These are phyloP conservation scores for Lipomyces mesembrius DNA, from an alignment of 805 yeast genomes.

Conservation along the genomic window DNA sequence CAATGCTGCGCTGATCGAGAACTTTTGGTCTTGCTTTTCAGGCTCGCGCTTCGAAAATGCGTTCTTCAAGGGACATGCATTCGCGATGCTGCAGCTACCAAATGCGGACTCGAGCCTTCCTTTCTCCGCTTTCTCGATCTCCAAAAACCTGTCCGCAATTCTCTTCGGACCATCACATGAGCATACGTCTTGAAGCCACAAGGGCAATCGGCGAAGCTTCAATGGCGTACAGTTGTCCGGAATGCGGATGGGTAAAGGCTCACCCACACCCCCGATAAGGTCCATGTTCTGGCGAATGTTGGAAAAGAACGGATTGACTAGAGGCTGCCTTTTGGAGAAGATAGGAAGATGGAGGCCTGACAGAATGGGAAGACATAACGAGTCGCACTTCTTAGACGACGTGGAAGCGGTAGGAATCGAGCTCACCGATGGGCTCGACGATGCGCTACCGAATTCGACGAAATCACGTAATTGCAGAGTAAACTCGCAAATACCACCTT, in stretches of 20 bases:
- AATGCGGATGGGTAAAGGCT: conserved; percentile 40
- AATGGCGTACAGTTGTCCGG: conserved; percentile 33
- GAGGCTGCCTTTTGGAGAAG: conserved; percentile 34
- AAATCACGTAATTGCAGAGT: conserved; percentile 6
- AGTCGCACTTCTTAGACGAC: background rate
- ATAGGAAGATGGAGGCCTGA: conserved; percentile 41
- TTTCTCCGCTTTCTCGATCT: conserved; percentile 71
- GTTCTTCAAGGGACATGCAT: background rate
- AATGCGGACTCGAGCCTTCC: conserved; percentile 61
- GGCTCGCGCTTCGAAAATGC: background rate
- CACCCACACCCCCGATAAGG: conserved; percentile 41
- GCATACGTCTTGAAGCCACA: conserved; percentile 55
- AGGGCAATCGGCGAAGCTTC: conserved; percentile 50
- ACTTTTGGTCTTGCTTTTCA: background rate
- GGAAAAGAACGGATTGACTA: conserved; percentile 41
- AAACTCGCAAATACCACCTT: conserved; percentile 32
- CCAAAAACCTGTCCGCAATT: conserved; percentile 60
- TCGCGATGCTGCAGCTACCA: conserved; percentile 14
- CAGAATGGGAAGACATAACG: conserved; percentile 38
- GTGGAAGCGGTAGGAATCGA: background rate
- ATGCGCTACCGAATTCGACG: background rate
- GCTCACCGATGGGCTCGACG: background rate
- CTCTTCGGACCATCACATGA: conserved; percentile 48
- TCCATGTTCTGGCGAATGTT: conserved; percentile 42
- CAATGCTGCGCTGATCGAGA: conserved; percentile 59